Conservation (phyloP, 495 filamentous ascomycete species). For the Wilcoxina mikolae region DNA sequence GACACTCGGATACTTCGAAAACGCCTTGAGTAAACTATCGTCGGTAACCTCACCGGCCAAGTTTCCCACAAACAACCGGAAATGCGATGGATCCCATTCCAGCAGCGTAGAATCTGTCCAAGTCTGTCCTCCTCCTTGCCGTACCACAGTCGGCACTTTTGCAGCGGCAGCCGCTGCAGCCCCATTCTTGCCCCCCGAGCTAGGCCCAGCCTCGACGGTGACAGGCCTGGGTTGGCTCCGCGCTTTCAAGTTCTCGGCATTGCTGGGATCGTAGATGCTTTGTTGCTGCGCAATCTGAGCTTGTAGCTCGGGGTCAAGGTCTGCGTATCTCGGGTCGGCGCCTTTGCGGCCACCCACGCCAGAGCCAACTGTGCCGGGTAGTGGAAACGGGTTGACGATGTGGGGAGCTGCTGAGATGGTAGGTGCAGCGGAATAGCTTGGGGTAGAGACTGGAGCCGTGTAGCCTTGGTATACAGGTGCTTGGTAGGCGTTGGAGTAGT, state of each 20-base stretch:
- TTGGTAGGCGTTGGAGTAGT: conserved; percentile 20
- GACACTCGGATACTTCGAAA: conserved; percentile 70
- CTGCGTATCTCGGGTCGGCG: conserved; percentile 34
- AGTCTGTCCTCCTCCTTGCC: conserved; percentile 73
- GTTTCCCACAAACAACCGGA: conserved; percentile 90
- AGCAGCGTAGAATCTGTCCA: conserved; percentile 78
- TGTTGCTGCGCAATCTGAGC: conserved; percentile 95
- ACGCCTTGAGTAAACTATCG: conserved; percentile 86
- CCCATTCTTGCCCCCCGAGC: conserved; percentile 31
- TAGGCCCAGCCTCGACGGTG: conserved; percentile 19
- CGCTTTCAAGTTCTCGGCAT: conserved; percentile 21
- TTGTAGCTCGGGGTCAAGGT: conserved; percentile 68
- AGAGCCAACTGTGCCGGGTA: conserved; percentile 33
- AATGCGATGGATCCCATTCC: conserved; percentile 93
- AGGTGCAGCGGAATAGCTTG: conserved; percentile 27
- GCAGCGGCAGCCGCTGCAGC: conserved; percentile 27
- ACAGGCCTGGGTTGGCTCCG: conserved; percentile 16
- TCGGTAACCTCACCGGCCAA: conserved; percentile 97
- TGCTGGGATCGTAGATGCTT: conserved; percentile 63
- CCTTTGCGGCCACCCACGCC: not conserved
- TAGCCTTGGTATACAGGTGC: conserved; percentile 16
- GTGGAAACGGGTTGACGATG: conserved; percentile 75
- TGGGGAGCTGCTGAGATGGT: conserved; percentile 47
- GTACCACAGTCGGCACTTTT: conserved; percentile 58
- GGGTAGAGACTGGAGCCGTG: conserved; percentile 10